These are phyloP conservation scores for Kwoniella sp. DNA, from an alignment of 768 basidiomycete species.

Conservation along the genomic window DNA sequence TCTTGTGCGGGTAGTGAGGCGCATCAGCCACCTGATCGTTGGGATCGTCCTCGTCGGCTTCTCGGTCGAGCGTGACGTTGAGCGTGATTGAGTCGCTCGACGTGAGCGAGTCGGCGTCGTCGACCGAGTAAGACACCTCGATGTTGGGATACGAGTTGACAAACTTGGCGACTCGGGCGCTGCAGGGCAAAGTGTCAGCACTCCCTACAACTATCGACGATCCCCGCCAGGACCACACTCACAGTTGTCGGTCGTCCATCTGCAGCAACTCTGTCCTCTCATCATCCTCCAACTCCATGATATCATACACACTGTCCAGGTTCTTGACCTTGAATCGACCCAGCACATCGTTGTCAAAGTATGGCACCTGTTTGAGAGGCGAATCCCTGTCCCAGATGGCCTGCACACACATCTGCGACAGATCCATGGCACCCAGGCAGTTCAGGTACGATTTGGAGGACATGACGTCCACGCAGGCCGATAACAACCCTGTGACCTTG, in stretches of 20 bases:
- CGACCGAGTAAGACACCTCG: slow-evolving; percentile 82
- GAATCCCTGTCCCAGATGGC: slow-evolving; percentile 97
- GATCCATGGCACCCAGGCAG: slow-evolving; percentile 92
- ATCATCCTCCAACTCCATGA: slow-evolving; percentile 98
- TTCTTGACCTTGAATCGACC: slow-evolving; percentile 75
- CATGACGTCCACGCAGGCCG: slow-evolving; percentile 97
- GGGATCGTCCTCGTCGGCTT: slow-evolving; percentile 61
- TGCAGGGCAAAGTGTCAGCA: slow-evolving; percentile 49
- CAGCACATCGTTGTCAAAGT: slow-evolving; percentile 86
- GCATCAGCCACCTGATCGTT: slow-evolving; percentile 83
- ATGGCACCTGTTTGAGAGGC: slow-evolving; percentile 90
- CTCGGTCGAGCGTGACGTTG: slow-evolving; percentile 72
- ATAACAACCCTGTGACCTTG: slow-evolving; percentile 83
- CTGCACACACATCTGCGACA: slow-evolving; percentile 98
- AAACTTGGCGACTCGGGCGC: slow-evolving; percentile 89
- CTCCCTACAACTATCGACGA: neutral
- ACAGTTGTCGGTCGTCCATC: slow-evolving; percentile 85
- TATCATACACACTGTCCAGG: slow-evolving; percentile 87
- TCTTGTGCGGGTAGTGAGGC: slow-evolving; percentile 83
- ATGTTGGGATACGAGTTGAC: slow-evolving; percentile 97
- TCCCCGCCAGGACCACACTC: no score
- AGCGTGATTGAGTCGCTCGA: slow-evolving; percentile 78
- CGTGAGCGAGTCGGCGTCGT: slow-evolving; percentile 72
- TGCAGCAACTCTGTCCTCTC: slow-evolving; percentile 72
- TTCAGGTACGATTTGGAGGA: slow-evolving; percentile 92